These are phyloP conservation scores for Prillingera fragicola DNA, from an alignment of 1,284 basidiomycete genomes.

Conservation along the genomic window DNA sequence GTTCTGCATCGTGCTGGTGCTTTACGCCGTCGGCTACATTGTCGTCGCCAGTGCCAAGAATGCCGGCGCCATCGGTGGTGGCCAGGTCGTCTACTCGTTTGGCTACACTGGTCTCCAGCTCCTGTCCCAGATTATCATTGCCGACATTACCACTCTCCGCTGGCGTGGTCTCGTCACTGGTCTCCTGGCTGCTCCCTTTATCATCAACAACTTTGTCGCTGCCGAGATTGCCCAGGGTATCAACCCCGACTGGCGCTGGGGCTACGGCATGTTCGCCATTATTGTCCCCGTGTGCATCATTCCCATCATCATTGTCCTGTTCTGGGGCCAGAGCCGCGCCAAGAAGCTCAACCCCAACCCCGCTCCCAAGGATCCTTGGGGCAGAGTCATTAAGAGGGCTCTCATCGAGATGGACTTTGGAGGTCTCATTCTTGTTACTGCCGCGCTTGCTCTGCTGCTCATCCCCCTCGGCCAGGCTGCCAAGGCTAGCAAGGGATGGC, in stretches of 20 bases:
- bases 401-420: slow-evolving; percentile 49
- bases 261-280: slow-evolving; percentile 47
- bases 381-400: slow-evolving; percentile 13
- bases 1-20: slow-evolving; percentile 45
- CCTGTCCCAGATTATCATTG: slow-evolving; percentile 36
- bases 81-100: slow-evolving; percentile 37
- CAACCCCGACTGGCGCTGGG: slow-evolving; percentile 58
- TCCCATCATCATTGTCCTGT: slow-evolving; percentile 38
- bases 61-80: slow-evolving; percentile 34
- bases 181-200: slow-evolving; percentile 62
- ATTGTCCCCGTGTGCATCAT: slow-evolving; percentile 17
- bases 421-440: slow-evolving; percentile 61
- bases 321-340: slow-evolving; percentile 43
- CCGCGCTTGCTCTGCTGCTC: slow-evolving; percentile 60
- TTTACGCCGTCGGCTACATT: slow-evolving; percentile 40
- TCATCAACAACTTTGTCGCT: slow-evolving; percentile 42
- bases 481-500: slow-evolving; percentile 46
- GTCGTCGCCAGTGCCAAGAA: slow-evolving; percentile 31
- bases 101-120: slow-evolving; percentile 35
- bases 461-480: slow-evolving; percentile 60
- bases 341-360: slow-evolving; percentile 31
- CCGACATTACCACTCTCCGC: slow-evolving; percentile 70
- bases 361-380: slow-evolving; percentile 26
- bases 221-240: slow-evolving; percentile 57
- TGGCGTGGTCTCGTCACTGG: slow-evolving; percentile 66